Base-by-base conservation (phyloP, 176 grass and related monocot genomes). In the Otatea glauca region DNA sequence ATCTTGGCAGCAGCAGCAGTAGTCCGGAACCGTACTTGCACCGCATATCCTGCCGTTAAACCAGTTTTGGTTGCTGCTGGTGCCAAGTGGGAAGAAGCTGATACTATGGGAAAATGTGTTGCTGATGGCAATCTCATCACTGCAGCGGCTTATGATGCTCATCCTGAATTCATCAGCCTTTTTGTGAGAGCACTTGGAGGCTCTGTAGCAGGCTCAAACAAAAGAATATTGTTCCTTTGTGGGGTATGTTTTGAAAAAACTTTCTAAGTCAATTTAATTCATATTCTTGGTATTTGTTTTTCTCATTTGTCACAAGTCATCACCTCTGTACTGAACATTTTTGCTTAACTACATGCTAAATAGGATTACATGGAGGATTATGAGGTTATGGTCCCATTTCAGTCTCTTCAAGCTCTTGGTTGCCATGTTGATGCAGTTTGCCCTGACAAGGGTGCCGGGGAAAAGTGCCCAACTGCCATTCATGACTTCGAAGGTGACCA, bases 351-450 rank as follows among this genome's bases (percentile, higher is more conserved):
- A 41, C 18, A 56, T 68, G 5, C 32, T 72, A 68, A 63, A 82
- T 68, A 98, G 96, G 96, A 98, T 21, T 98, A 90, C 84, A 98
- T 98, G 96, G 96, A 98, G 70, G 91, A 95, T 90, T 98, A 96
- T 37, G 96, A 98, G 83, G 88, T 98, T 24, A 98, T 95, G 96
- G 96, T 98, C 72, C 96, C 96, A 9, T 95, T 90, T 80, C 96
- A 96, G 82, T 77, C 96, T 35, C 91, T 98, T 21, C 93, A 98
- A 92, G 91, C 96, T 76, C 96, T 98, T 44, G 96, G 93, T 70
- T 93, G 93, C 75, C 83, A 89, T 73, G 96, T 94, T 13, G 89
- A 94, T 73, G 91, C 91, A 3, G 89, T 95, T 10, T 98, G 93
- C 74, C 96, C 96, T 2, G 71, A 78, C 21, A 98, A 95, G 88